Base-by-base conservation (phyloP, 495 filamentous ascomycete species). In the Lasiosphaeriaceae sp. region DNA sequence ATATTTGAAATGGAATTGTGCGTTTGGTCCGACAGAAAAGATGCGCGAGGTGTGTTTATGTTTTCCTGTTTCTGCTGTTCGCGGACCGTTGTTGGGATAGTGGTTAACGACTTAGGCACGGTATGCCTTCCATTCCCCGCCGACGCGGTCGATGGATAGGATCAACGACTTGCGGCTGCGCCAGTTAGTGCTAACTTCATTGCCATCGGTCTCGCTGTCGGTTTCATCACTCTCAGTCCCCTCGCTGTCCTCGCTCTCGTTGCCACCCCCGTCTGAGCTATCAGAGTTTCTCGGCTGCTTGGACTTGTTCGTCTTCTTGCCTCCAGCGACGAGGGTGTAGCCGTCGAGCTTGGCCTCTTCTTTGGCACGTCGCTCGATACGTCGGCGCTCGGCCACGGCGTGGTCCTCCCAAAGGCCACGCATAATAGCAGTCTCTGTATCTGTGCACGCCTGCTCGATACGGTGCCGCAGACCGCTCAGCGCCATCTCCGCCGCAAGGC, bases 361-460 rank as follows among this genome's bases (percentile, higher is more conserved):
- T 17, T 48, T 39, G 2, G 47, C 56, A 7, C 50, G 39, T 16
- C 57, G 11, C 52, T 58, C 43, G 46, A 17, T 31, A 8, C 67
- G 58, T 12, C 46, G 26, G 0, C 22, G 2, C 50, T 65, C 61
- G 0, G 68, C 68, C 2, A 19, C 52, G 11, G 9, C 52, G 8
- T 63, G 55, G 0, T 70, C 61, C 47, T 61, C 57, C 67, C 65
- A 70, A 2, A 68, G 26, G 0, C 59, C 47, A 0, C 50, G n/a
- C 6, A 8, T 16, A 0, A 69, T 21, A 17, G 56, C 59, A 31
- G 47, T 5, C 4, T 60, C 52, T 0, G 66, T 51, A 3, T 50
- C 2, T 0, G 44, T 5, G 20, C 53, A 66, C 0, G 59, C 68
- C 0, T 45, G 46, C 21, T 63, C 54, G 43, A 71, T 58, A 3